A percentile compares a stretch with the other conserved stretches of the same genome.
phyloP scores from a whole-genome alignment of 2,329 filamentous ascomycete genomes.

The Fusarium sublunatum region DNA sequence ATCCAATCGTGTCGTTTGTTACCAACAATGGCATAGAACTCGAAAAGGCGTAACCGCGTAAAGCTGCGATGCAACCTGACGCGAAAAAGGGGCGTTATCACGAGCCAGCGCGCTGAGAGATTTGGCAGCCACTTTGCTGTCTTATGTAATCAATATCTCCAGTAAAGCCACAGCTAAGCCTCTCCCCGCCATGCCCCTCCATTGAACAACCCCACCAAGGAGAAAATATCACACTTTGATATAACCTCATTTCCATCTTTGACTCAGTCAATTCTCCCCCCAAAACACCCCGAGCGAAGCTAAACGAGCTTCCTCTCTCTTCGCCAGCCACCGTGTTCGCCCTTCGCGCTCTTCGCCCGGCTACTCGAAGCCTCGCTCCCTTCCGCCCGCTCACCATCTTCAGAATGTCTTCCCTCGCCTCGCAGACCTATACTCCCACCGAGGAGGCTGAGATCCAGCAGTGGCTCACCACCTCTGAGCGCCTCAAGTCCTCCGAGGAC shows the following conservation, averaged over 20 bases:
- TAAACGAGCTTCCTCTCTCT: conserved; percentile 42
- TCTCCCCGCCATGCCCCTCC: conserved; percentile 39
- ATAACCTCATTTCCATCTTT: conserved; percentile 2
- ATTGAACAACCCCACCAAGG: conserved; percentile 38
- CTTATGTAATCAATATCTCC: not conserved
- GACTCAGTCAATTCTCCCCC: conserved; percentile 3
- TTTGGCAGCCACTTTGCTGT: conserved; percentile 13
- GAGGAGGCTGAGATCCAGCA: conserved; percentile 90
- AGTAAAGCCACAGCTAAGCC: conserved; percentile 21
- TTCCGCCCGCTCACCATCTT: conserved; percentile 43
- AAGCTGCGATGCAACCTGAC: conserved; percentile 47
- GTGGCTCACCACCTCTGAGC: conserved; percentile 83
- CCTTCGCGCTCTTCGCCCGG: conserved; percentile 53
- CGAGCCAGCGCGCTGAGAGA: conserved; percentile 42
- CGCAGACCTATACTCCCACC: conserved; percentile 76
- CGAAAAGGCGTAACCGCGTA: conserved; percentile 28
- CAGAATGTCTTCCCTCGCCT: conserved; percentile 74
- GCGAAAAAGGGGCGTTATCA: conserved; percentile 53
- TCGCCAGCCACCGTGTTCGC: conserved; percentile 54
- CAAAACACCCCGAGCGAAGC: conserved; percentile 38
- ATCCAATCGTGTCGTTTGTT: conserved; percentile 16
- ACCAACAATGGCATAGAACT: conserved; percentile 15
- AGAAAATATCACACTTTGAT: conserved; percentile 33
- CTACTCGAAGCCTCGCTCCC: conserved; percentile 54
- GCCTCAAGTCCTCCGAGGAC: conserved; percentile 68